Conservation (phyloP, 139 green algal genomes). For the Chlamydomonas sp. region DNA sequence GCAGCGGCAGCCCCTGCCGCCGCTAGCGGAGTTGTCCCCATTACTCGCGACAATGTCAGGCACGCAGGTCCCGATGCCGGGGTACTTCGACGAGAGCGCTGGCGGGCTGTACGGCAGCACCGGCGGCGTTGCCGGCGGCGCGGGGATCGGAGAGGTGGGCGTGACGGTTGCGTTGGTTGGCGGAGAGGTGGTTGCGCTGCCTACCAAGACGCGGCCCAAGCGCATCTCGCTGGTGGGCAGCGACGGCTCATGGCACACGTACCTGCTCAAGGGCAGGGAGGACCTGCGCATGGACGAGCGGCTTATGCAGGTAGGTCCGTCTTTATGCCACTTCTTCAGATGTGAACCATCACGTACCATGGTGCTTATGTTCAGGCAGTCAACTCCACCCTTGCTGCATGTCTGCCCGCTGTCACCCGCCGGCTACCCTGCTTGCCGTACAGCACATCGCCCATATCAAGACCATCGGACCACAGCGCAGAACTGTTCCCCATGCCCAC, state of each 20-base stretch:
- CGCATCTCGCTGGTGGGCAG: conserved; percentile 74
- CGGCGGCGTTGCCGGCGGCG: not conserved
- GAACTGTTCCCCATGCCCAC: too few relatives aligned
- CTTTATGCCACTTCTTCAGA: too few relatives aligned
- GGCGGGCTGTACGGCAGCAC: not conserved
- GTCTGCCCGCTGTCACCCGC: too few relatives aligned
- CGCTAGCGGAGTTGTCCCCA: conserved; percentile 57
- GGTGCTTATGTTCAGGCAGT: too few relatives aligned
- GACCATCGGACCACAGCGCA: too few relatives aligned
- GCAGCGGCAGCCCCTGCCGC: conserved; percentile 27
- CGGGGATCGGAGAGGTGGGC: not conserved
- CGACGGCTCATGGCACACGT: conserved; percentile 77
- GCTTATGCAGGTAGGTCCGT: conserved; percentile 78
- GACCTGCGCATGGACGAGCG: conserved; percentile 88
- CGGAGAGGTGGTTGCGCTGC: conserved; percentile 59
- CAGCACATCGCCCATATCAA: too few relatives aligned
- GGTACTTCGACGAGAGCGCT: conserved; percentile 6
- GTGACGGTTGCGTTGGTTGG: conserved; percentile 63
- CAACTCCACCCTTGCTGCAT: too few relatives aligned
- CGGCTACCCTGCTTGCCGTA: too few relatives aligned
- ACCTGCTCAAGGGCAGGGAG: conserved; percentile 91
- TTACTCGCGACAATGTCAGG: conserved; percentile 47
- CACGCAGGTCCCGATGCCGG: conserved; percentile 63
- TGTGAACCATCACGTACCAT: too few relatives aligned
- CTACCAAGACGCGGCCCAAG: conserved; percentile 95